Conservation (phyloP, 352 stramenopile genomes). For the Blastocystis sp. region DNA sequence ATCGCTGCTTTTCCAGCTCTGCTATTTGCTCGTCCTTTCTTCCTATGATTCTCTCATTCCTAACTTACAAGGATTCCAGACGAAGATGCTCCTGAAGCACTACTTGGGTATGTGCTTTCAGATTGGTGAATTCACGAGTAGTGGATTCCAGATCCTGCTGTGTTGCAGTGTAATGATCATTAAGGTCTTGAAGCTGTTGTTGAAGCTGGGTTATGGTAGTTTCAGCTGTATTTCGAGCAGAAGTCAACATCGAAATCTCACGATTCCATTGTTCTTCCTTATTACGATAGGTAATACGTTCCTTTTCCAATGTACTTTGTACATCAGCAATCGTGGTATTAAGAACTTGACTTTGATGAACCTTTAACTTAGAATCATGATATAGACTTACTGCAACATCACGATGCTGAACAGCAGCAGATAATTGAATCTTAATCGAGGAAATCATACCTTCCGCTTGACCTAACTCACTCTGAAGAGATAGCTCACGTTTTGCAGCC, state of each 20-base stretch:
- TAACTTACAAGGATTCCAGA: slow-evolving; percentile 10
- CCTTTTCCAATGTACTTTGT: not conserved
- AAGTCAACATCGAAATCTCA: not conserved
- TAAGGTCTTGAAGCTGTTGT: not conserved
- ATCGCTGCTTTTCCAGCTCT: not conserved
- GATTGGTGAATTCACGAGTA: not conserved
- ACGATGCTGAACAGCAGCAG: not conserved
- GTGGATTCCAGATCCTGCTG: not conserved
- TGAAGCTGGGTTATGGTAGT: not conserved
- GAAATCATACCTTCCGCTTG: not conserved
- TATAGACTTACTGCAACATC: not conserved
- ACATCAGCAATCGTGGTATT: not conserved
- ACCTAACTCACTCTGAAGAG: slow-evolving; percentile 17
- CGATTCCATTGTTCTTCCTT: not conserved
- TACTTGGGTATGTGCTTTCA: not conserved
- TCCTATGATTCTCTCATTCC: not conserved
- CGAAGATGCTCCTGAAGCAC: slow-evolving; percentile 4
- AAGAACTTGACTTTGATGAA: not conserved
- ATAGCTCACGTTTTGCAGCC: slow-evolving; percentile 17
- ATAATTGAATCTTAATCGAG: not conserved
- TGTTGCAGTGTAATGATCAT: not conserved
- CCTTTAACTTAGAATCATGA: not conserved
- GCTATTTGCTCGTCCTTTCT: slow-evolving; percentile 59
- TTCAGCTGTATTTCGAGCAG: not conserved
- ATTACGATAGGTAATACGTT: not conserved